Percentiles rank a stretch among this genome's conserved stretches.
These are phyloP conservation scores for Neophaeococcomyces mojaviensis DNA, from an alignment of 2,329 filamentous ascomycete genomes.

Conservation along the genomic window DNA sequence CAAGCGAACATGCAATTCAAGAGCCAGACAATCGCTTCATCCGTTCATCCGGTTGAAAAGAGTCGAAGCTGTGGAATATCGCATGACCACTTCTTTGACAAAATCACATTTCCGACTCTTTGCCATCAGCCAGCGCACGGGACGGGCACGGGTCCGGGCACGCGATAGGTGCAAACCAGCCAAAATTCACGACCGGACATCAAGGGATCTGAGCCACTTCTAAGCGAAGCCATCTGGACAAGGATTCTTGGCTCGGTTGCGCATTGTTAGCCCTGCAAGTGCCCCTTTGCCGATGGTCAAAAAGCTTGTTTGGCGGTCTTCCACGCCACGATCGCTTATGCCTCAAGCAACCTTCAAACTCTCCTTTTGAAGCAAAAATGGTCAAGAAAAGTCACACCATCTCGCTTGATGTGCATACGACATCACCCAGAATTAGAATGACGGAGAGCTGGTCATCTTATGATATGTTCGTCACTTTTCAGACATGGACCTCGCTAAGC, in stretches of 20 bases:
- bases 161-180: neutral
- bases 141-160: too few relatives aligned
- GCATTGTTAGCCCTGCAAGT: constrained; percentile 1
- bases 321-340: constrained; percentile 1
- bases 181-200: neutral
- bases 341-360: neutral
- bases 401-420: neutral
- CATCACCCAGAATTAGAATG: neutral
- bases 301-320: neutral
- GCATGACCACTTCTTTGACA: too few relatives aligned
- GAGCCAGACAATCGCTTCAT: too few relatives aligned
- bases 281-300: neutral
- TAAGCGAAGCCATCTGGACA: constrained; percentile 5
- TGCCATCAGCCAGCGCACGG: too few relatives aligned
- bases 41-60: too few relatives aligned
- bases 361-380: neutral
- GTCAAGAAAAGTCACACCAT: neutral
- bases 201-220: neutral
- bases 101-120: too few relatives aligned
- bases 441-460: neutral
- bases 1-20: too few relatives aligned
- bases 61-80: too few relatives aligned
- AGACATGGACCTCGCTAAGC: neutral
- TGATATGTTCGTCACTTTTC: neutral
- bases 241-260: constrained; percentile 7